phyloP scores from a whole-genome alignment of 2,329 filamentous ascomycete genomes.

The Colletotrichum tropicicola region DNA sequence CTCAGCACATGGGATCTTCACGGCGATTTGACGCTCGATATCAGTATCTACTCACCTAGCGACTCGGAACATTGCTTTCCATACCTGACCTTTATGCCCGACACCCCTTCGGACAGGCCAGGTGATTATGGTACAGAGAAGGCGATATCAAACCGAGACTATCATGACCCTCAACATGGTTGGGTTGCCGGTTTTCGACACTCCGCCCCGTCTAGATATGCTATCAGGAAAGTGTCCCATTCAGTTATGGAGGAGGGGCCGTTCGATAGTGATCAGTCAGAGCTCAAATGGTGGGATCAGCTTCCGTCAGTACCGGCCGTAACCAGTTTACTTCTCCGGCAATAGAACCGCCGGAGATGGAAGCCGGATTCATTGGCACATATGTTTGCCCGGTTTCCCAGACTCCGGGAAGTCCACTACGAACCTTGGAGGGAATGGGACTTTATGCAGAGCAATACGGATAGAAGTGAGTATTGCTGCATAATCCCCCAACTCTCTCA shows the following conservation, averaged over 20 bases:
- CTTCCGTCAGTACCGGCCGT: slow-evolving; percentile 39
- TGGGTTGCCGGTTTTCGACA: slow-evolving; percentile 33
- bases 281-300: slow-evolving; percentile 36
- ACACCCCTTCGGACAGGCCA: slow-evolving; percentile 23
- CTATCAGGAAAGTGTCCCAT: slow-evolving; percentile 35
- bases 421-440: slow-evolving; percentile 43
- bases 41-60: slow-evolving; percentile 40
- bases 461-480: slow-evolving; percentile 32
- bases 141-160: not conserved
- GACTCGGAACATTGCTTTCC: slow-evolving; percentile 42
- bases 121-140: not conserved
- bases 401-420: slow-evolving; percentile 41
- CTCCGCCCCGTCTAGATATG: slow-evolving; percentile 16
- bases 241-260: slow-evolving; percentile 32
- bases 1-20: slow-evolving; percentile 39
- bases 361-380: slow-evolving; percentile 36
- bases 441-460: slow-evolving; percentile 15
- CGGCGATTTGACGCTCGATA: slow-evolving; percentile 39
- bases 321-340: slow-evolving; percentile 40
- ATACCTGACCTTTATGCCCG: slow-evolving; percentile 39
- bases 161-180: slow-evolving; percentile 33
- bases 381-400: slow-evolving; percentile 40
- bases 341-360: slow-evolving; percentile 43
- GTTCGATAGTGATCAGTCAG: slow-evolving; percentile 33
- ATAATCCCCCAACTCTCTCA: not conserved